Conservation (phyloP, 495 filamentous ascomycete genomes). For the Darksidea phi region DNA sequence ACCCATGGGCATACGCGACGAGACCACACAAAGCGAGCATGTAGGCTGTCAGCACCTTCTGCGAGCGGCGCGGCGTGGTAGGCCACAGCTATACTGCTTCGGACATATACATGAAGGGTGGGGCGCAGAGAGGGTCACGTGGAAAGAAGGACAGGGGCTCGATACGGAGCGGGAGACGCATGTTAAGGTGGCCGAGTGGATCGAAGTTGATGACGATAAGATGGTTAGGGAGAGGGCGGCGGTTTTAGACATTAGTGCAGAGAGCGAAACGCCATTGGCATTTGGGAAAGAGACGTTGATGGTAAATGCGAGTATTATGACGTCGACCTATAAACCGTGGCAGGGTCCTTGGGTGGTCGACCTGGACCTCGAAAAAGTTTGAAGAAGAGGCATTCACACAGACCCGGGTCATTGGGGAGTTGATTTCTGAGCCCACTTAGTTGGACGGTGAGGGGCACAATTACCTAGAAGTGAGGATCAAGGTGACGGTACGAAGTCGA, state of each 20-base stretch:
- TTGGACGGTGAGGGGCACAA: too few relatives aligned
- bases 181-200: slow-evolving; percentile 41
- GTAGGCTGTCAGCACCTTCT: slow-evolving; percentile 62
- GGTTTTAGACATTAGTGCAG: slow-evolving; percentile 48
- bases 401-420: too few relatives aligned
- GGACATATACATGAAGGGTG: slow-evolving; percentile 75
- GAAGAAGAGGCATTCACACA: too few relatives aligned
- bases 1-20: slow-evolving; percentile 59
- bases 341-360: slow-evolving; percentile 66
- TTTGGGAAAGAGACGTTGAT: slow-evolving; percentile 64
- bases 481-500: too few relatives aligned
- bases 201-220: slow-evolving; percentile 45
- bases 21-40: slow-evolving; percentile 37
- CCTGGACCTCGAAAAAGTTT: slow-evolving; percentile 51
- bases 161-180: slow-evolving; percentile 28
- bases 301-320: slow-evolving; percentile 68
- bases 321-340: slow-evolving; percentile 48
- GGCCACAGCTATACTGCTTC: slow-evolving; percentile 66
- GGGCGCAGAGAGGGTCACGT: slow-evolving; percentile 62
- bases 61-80: slow-evolving; percentile 51
- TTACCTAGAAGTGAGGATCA: too few relatives aligned
- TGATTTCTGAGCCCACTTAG: too few relatives aligned
- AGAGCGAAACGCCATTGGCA: slow-evolving; percentile 40
- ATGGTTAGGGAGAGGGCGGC: slow-evolving; percentile 48
- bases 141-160: slow-evolving; percentile 40